phyloP scores from a whole-genome alignment of 139 green algal species.

The Mesotaenium endlicherianum region DNA sequence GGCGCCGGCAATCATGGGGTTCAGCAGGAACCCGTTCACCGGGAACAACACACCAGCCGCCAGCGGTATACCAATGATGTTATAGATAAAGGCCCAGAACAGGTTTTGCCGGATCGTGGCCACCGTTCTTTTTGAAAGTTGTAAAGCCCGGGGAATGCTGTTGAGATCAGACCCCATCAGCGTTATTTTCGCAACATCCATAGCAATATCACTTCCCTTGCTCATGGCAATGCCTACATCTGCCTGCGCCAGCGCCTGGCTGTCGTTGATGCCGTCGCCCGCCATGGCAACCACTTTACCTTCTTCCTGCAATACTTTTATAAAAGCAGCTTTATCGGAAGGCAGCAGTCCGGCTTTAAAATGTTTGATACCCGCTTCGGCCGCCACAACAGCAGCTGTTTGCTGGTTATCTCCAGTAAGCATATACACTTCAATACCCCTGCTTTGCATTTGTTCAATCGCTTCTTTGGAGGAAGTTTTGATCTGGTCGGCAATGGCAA shows the following conservation, averaged over 20 bases:
- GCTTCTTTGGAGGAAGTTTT: not conserved
- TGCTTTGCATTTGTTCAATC: not conserved
- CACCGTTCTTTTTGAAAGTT: no score
- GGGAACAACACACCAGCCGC: no score
- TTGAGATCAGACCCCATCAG: no score
- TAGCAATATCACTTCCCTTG: no score
- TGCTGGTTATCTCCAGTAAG: not conserved
- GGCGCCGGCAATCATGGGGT: no score
- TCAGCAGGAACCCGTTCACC: no score
- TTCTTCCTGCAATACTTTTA: not conserved
- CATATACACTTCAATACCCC: not conserved
- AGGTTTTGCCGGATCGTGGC: no score
- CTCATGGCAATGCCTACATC: slow-evolving; percentile 46
- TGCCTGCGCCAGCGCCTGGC: slow-evolving; percentile 29
- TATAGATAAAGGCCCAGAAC: no score
- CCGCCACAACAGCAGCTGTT: not conserved
- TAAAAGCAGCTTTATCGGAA: not conserved
- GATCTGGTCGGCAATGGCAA: not conserved
- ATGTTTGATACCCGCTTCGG: not conserved
- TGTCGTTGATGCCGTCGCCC: slow-evolving; percentile 51
- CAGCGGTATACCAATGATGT: no score
- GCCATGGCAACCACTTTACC: slow-evolving; percentile 32
- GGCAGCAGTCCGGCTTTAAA: not conserved
- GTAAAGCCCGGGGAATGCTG: no score
- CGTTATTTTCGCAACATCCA: no score